A percentile compares a stretch with the other conserved stretches of the same genome.
Evolutionary conservation across 495 filamentous ascomycete species (phyloP).

Genomic region (Pseudoneurospora amorphoporcata): DNA sequence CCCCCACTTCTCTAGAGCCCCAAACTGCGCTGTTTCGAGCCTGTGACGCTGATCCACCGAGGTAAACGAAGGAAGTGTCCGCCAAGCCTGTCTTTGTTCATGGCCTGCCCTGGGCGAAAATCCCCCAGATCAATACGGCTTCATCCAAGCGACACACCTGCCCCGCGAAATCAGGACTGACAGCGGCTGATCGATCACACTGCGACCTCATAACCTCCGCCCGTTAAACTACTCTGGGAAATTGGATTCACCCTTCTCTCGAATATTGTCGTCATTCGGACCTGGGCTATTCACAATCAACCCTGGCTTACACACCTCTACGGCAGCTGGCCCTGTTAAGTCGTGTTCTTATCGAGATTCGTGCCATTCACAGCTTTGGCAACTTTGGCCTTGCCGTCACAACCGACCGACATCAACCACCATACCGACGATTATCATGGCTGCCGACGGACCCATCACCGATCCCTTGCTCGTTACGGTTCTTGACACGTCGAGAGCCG

Average conservation of each 20-base stretch:
- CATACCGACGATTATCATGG: constrained; percentile 21
- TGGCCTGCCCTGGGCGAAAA: neutral
- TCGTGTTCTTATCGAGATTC: neutral
- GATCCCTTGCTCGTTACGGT: constrained; percentile 63
- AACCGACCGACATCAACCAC: neutral
- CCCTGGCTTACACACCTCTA: neutral
- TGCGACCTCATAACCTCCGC: neutral
- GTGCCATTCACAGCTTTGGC: neutral
- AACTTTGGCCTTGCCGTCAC: neutral
- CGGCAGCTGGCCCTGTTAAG: neutral
- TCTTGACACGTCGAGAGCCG: constrained; percentile 56
- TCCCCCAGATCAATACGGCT: neutral
- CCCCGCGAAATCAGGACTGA: neutral
- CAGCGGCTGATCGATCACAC: neutral
- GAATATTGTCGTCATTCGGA: neutral
- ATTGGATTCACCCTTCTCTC: neutral
- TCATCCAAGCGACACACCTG: neutral
- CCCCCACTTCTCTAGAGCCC: neutral
- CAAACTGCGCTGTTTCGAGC: neutral
- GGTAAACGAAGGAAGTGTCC: neutral
- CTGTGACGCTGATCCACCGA: neutral
- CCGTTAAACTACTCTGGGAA: neutral
- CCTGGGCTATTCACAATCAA: neutral
- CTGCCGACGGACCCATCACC: constrained; percentile 50
- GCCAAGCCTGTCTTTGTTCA: neutral